Conservation (phyloP, 1,284 basidiomycete species). For the Tilletia horrida region DNA sequence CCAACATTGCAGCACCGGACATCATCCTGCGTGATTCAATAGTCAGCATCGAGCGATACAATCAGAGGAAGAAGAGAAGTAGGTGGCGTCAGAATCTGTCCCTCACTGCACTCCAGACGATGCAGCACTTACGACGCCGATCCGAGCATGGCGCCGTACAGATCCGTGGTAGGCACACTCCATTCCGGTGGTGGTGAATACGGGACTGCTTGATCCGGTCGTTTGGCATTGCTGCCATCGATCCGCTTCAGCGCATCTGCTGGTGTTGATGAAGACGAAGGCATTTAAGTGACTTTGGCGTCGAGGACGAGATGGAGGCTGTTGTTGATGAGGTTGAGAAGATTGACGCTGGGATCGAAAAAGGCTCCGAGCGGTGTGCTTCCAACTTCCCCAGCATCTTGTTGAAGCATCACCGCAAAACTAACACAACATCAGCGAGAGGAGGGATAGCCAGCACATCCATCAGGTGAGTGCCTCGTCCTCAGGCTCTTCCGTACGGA, state of each 20-base stretch:
- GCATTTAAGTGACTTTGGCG: not conserved
- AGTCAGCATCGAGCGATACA: too few species aligned
- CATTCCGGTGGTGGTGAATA: conserved; percentile 11
- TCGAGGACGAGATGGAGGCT: not conserved
- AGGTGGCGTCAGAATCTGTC: not conserved
- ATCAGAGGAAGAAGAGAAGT: not conserved
- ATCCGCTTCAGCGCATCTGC: conserved; percentile 1
- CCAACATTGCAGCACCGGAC: conserved; percentile 17
- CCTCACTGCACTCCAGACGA: too few species aligned
- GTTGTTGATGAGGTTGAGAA: not conserved
- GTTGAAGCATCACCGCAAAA: too few species aligned
- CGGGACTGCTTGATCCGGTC: not conserved
- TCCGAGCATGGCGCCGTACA: conserved; percentile 15
- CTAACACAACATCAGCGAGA: too few species aligned
- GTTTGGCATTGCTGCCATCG: conserved; percentile 12
- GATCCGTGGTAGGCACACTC: not conserved
- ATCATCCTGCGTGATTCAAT: too few species aligned
- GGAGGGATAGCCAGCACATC: too few species aligned
- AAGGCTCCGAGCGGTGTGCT: too few species aligned
- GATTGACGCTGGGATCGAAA: too few species aligned
- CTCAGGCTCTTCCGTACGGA: not conserved
- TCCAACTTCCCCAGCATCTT: too few species aligned
- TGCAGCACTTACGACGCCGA: conserved; percentile 11
- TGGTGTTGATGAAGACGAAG: not conserved
- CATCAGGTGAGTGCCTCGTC: too few species aligned